Conservation (phyloP, 495 filamentous ascomycete genomes). For the Hyaloscypha variabilis region DNA sequence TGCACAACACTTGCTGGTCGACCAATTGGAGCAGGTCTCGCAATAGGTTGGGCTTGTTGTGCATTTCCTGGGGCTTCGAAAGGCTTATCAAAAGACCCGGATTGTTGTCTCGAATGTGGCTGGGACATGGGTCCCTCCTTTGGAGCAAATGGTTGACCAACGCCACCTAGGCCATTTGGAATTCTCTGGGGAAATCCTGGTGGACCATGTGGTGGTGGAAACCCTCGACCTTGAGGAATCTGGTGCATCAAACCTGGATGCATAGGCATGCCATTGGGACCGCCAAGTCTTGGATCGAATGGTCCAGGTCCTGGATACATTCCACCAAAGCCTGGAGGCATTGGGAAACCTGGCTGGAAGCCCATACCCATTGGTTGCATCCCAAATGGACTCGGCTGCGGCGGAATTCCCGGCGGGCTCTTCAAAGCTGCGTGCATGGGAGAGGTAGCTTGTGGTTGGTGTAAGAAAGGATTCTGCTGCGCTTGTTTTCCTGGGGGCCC, state of each 20-base stretch:
- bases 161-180: conserved; percentile 27
- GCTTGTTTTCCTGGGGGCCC: conserved; percentile 47
- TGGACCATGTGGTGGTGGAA: conserved; percentile 59
- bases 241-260: conserved; percentile 59
- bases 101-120: conserved; percentile 62
- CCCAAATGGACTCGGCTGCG: conserved; percentile 30
- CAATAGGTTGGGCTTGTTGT: conserved; percentile 61
- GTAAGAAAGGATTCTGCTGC: conserved; percentile 38
- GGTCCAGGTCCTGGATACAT: conserved; percentile 57
- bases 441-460: conserved; percentile 45
- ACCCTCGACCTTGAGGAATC: conserved; percentile 64
- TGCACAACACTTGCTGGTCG: conserved; percentile 76
- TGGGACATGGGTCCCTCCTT: conserved; percentile 42
- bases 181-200: conserved; percentile 56
- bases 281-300: conserved; percentile 46
- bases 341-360: conserved; percentile 61
- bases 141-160: conserved; percentile 28
- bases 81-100: conserved; percentile 59
- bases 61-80: conserved; percentile 40
- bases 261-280: conserved; percentile 60
- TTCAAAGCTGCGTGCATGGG: conserved; percentile 43
- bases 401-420: conserved; percentile 48
- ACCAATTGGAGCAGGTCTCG: conserved; percentile 84
- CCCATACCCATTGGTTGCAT: conserved; percentile 40
- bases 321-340: conserved; percentile 43